Percentiles rank a stretch among this genome's conserved stretches.
phyloP scores from a whole-genome alignment of 2,329 filamentous ascomycete species.

The Aspergillus pseudoterreus region DNA sequence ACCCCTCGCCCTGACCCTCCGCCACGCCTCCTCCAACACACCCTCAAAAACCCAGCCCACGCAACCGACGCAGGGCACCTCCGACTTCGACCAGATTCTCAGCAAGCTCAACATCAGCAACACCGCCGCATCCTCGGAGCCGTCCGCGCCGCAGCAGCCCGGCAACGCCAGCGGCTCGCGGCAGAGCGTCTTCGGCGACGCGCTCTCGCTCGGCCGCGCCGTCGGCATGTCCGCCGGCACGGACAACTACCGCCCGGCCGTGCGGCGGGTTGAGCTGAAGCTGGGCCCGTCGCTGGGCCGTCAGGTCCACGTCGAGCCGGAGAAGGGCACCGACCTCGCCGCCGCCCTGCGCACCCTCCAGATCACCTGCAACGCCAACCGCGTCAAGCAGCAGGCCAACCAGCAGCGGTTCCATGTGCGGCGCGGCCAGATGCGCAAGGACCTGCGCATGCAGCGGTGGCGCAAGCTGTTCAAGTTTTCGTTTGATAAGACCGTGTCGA shows the following conservation, averaged over 20 bases:
- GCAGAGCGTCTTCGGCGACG: slow-evolving; percentile 10
- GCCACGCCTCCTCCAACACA: slow-evolving; percentile 20
- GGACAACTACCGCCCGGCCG: slow-evolving; percentile 16
- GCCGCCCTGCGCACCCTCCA: slow-evolving; percentile 26
- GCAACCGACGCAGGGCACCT: slow-evolving; percentile 3
- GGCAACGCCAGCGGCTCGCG: slow-evolving; percentile 1
- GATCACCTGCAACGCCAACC: slow-evolving; percentile 27
- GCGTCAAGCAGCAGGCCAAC: slow-evolving; percentile 26
- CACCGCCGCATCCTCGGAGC: not conserved
- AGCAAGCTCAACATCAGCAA: slow-evolving; percentile 27
- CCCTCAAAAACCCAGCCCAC: slow-evolving; percentile 5
- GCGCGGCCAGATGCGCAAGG: slow-evolving; percentile 40
- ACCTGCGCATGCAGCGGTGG: slow-evolving; percentile 37
- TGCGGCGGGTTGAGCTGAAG: slow-evolving; percentile 31
- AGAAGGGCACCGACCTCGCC: slow-evolving; percentile 28
- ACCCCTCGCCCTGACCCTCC: slow-evolving; percentile 15
- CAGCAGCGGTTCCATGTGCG: slow-evolving; percentile 41
- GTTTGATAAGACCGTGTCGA: slow-evolving; percentile 39
- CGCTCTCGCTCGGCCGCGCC: slow-evolving; percentile 16
- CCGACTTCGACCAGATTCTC: slow-evolving; percentile 32
- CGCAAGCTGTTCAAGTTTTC: slow-evolving; percentile 43
- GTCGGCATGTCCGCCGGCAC: slow-evolving; percentile 16
- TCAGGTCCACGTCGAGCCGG: slow-evolving; percentile 32
- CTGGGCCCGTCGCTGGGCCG: slow-evolving; percentile 36
- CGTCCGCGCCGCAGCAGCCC: not conserved